These are phyloP conservation scores for Discostella pseudostelligera DNA, from an alignment of 108 stramenopile genomes.

Conservation along the genomic window DNA sequence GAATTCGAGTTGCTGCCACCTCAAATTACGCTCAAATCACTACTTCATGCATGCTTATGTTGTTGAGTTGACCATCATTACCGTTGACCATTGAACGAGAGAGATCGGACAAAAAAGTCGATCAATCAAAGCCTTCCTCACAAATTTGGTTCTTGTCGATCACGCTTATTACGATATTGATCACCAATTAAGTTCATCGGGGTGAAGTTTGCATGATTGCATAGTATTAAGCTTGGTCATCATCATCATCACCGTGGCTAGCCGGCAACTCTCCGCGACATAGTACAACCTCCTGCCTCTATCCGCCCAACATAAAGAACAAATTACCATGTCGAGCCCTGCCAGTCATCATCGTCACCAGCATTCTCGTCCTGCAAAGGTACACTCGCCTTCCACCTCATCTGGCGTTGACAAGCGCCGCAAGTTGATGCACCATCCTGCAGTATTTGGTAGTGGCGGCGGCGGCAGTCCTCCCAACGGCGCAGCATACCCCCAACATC, in stretches of 20 bases:
- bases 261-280: background rate
- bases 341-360: constrained; percentile 1
- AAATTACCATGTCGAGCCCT: background rate
- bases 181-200: constrained; percentile 6
- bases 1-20: too few species aligned
- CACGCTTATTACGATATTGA: background rate
- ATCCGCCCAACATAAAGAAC: too few species aligned
- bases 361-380: background rate
- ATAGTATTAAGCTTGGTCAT: background rate
- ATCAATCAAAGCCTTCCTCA: background rate
- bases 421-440: constrained; percentile 9
- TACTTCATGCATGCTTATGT: too few species aligned
- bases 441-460: background rate
- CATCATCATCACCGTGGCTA: too few species aligned
- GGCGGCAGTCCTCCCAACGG: background rate
- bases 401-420: constrained; percentile 23
- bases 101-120: constrained; percentile 15
- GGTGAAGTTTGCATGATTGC: too few species aligned
- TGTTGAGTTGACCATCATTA: too few species aligned
- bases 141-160: background rate
- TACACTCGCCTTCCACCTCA: background rate
- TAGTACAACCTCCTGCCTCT: too few species aligned
- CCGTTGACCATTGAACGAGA: too few species aligned
- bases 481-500: background rate
- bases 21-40: too few species aligned